Conservation (phyloP, 2,329 filamentous ascomycete genomes). For the Furcasterigmium sp. region DNA sequence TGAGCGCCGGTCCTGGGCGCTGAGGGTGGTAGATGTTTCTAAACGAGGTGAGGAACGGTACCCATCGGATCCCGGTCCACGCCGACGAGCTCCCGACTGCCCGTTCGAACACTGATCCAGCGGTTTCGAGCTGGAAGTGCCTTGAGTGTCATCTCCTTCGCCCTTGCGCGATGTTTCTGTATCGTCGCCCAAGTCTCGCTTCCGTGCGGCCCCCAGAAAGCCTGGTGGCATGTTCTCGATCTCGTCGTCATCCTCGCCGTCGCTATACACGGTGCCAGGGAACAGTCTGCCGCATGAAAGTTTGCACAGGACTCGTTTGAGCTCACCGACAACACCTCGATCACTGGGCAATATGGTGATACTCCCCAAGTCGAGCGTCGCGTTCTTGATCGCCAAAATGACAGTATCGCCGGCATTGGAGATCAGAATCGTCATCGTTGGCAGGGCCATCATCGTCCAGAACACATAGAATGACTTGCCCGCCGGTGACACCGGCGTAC, state of each 20-base stretch:
- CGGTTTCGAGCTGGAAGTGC: no score
- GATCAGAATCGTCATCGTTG: conserved; percentile 83
- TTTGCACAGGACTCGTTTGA: conserved; percentile 30
- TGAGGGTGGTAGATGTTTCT: not conserved
- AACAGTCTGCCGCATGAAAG: conserved; percentile 8
- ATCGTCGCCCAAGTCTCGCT: conserved; percentile 15
- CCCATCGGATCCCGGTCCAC: not conserved
- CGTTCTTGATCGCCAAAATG: conserved; percentile 54
- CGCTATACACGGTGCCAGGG: not conserved
- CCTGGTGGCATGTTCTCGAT: conserved; percentile 25
- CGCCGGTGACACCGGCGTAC: conserved; percentile 69
- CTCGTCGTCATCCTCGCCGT: conserved; percentile 23
- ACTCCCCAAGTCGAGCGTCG: conserved; percentile 50
- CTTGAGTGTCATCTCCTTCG: conserved; percentile 10
- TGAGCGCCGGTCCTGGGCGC: conserved; percentile 31
- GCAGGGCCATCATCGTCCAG: conserved; percentile 81
- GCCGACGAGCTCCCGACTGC: no score
- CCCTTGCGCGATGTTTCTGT: not conserved
- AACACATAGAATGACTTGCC: conserved; percentile 89
- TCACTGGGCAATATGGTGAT: conserved; percentile 58
- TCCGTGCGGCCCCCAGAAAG: conserved; percentile 30
- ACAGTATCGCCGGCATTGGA: conserved; percentile 81
- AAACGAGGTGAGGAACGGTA: not conserved
- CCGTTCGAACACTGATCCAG: no score
- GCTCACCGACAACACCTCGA: conserved; percentile 36